phyloP scores from a whole-genome alignment of 352 stramenopile genomes.

The Phytophthora tubulina region DNA sequence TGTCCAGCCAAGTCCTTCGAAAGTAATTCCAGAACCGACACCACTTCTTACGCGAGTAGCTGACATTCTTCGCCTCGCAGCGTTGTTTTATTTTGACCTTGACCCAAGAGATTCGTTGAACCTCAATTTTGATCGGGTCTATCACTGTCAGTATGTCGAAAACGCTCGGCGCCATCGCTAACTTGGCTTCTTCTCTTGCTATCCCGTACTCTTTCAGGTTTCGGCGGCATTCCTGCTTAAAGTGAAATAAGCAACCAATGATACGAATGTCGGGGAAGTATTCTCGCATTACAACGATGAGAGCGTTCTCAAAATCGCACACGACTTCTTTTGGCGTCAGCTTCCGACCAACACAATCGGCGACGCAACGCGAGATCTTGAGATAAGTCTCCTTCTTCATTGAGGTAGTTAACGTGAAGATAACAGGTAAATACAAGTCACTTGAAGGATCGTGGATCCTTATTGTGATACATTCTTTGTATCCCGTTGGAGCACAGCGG shows the following conservation, averaged over 20 bases:
- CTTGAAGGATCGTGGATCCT: constrained; percentile 6
- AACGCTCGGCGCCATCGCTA: constrained; percentile 6
- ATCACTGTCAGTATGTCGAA: constrained; percentile 16
- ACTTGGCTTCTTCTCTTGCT: background rate
- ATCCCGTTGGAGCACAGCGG: background rate
- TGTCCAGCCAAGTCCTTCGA: constrained; percentile 1
- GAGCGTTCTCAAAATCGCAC: constrained; percentile 2
- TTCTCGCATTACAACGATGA: constrained; percentile 3
- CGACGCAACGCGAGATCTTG: background rate
- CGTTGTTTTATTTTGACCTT: constrained; percentile 3
- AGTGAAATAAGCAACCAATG: constrained; percentile 11
- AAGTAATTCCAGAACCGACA: constrained; percentile 7
- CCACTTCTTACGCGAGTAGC: constrained; percentile 1
- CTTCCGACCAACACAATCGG: background rate
- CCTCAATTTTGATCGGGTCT: background rate
- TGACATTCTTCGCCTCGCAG: background rate
- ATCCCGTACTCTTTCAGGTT: constrained; percentile 10
- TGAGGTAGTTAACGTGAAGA: constrained; percentile 1
- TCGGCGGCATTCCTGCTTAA: constrained; percentile 8
- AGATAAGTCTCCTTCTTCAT: background rate
- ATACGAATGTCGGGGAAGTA: constrained; percentile 10
- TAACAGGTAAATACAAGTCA: background rate
- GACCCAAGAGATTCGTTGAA: constrained; percentile 11
- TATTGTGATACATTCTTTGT: constrained; percentile 15
- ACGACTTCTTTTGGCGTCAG: constrained; percentile 3